Conservation (phyloP, 495 filamentous ascomycete species). For the Xylaria nigripes region DNA sequence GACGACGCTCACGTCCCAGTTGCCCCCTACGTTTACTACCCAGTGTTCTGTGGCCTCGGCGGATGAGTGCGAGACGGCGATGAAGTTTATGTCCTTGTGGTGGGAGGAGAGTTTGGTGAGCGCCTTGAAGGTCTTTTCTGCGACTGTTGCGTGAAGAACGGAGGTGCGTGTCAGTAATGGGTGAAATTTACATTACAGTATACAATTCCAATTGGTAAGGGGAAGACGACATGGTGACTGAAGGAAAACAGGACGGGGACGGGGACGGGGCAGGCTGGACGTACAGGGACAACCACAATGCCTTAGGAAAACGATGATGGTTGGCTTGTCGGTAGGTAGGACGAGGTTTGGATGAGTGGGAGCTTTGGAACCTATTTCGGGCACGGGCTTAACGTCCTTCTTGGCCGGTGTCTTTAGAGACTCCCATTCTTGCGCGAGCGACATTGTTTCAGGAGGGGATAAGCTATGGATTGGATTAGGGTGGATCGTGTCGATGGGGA, state of each 20-base stretch:
- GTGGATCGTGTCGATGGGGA: neutral
- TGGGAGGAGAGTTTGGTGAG: conserved; percentile 37
- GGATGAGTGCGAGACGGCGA: conserved; percentile 52
- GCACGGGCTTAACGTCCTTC: conserved; percentile 28
- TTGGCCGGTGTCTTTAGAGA: conserved; percentile 27
- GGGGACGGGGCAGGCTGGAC: neutral
- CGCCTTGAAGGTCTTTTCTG: conserved; percentile 49
- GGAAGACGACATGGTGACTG: neutral
- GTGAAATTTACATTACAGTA: neutral
- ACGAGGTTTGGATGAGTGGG: conserved; percentile 36
- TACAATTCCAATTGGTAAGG: neutral
- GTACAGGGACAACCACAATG: conserved; percentile 56
- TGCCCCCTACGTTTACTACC: conserved; percentile 45
- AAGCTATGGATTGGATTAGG: too few species aligned
- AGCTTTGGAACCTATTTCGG: conserved; percentile 39
- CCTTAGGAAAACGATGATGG: conserved; percentile 49
- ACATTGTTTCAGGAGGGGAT: conserved; percentile 9
- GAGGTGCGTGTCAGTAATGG: neutral
- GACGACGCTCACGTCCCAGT: conserved; percentile 44
- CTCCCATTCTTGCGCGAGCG: conserved; percentile 14
- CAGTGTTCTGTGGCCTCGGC: conserved; percentile 43
- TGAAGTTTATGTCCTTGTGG: conserved; percentile 44
- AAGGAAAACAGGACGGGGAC: neutral
- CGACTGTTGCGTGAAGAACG: conserved; percentile 27
- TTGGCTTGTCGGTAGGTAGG: conserved; percentile 41